Evolutionary conservation across 176 grass and related monocot species (phyloP), one percentile per base, ranked within the genome.

Genomic region (Puccinellia tenuiflora): DNA sequence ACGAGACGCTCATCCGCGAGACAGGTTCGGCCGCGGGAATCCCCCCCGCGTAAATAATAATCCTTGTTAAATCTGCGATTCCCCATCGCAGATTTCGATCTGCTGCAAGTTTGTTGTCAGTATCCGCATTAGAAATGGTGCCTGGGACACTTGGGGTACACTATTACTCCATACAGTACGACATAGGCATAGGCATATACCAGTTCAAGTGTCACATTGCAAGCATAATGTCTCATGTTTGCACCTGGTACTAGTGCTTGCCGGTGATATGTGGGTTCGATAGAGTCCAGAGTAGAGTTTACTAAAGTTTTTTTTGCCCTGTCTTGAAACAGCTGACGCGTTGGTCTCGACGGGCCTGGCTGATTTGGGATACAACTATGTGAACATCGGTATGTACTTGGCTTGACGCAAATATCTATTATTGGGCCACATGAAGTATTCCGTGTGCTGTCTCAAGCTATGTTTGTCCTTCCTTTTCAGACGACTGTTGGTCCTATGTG

Each of bases 401-500:
- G 6, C 59, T 66, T 37, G 6, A 14, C 6, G 45, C 17, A 0
- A 29, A 4, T 24, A 51, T 29, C 3, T 45, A 33, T 22, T 85
- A 21, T 29, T 77, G 7, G 7, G 10, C n/a, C 22, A 37, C 20
- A n/a, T 39, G 0, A 55, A 76, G 26, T 39, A 16, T 47, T 69
- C 22, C 43, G 1, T 17, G 26, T 64, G 7, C 31, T 29, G 22
- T 73, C 18, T 81, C 20, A 16, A 29, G 3, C 72, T 39, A 7
- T 42, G 65, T 10, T 46, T 46, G 71, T 90, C 56, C 20, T 52
- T 73, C 7, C 65, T 77, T 80, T 42, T 65, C 92, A 98, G 96
- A 98, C 74, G 96, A 98, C 85, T 95, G 92, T 81, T 98, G 96
- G 96, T 95, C 96, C 5, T 85, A 72, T 52, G 33, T 88, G 33